phyloP scores from a whole-genome alignment of 164 flowering plant species.

The Berberis thunbergii region DNA sequence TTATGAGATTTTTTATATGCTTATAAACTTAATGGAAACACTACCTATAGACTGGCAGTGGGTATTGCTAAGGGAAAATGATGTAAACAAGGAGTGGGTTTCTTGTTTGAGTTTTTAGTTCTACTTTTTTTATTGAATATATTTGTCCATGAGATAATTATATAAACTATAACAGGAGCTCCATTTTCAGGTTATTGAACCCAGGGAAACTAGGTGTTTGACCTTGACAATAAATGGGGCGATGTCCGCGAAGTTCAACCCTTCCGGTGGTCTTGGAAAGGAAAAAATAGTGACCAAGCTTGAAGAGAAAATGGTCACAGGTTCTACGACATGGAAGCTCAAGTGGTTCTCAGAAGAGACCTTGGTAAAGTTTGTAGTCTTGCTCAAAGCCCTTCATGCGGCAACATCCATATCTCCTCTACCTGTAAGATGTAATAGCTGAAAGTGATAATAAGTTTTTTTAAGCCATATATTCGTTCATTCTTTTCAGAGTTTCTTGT shows the following conservation, averaged over 20 bases:
- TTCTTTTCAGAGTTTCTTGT: no score
- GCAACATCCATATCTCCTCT: constrained; percentile 30
- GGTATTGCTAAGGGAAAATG: no score
- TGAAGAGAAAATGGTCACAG: constrained; percentile 7
- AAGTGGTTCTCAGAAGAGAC: constrained; percentile 60
- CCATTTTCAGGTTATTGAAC: constrained; percentile 49
- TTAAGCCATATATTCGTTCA: no score
- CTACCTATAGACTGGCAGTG: no score
- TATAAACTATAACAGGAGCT: neutral
- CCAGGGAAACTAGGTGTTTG: constrained; percentile 26
- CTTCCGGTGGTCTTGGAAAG: neutral
- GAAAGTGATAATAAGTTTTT: no score
- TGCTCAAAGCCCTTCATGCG: constrained; percentile 52
- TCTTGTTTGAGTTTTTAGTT: no score
- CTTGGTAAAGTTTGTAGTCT: constrained; percentile 42
- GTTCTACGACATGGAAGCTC: constrained; percentile 41
- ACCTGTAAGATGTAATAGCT: constrained; percentile 18
- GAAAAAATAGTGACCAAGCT: neutral
- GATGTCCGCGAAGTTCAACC: constrained; percentile 4
- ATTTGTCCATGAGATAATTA: no score
- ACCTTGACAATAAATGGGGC: constrained; percentile 31
- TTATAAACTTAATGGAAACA: no score
- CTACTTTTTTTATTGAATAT: no score
- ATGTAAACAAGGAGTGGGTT: no score
- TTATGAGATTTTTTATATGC: no score